These are phyloP conservation scores for Mollisia scopiformis DNA, from an alignment of 2,329 filamentous ascomycete genomes.

Conservation along the genomic window DNA sequence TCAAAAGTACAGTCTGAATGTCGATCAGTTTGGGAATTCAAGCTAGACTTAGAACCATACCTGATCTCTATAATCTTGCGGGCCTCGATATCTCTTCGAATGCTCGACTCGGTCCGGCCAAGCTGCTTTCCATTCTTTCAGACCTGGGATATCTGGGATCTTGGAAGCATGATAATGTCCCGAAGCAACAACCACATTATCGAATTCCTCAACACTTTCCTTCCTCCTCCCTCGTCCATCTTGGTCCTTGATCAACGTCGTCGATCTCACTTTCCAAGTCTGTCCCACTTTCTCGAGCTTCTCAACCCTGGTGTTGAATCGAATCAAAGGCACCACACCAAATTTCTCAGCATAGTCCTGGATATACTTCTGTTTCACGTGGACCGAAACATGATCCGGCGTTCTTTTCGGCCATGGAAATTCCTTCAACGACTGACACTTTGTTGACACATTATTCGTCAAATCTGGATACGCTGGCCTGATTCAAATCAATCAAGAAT, in stretches of 20 bases:
- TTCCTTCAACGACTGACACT: slow-evolving; percentile 28
- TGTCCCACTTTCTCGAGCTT: slow-evolving; percentile 22
- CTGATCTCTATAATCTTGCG: slow-evolving; percentile 59
- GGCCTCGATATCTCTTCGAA: slow-evolving; percentile 72
- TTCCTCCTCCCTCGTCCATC: not conserved
- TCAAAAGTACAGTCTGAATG: slow-evolving; percentile 51
- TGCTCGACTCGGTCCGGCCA: slow-evolving; percentile 61
- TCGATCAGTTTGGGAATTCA: slow-evolving; percentile 1
- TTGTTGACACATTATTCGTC: slow-evolving; percentile 32
- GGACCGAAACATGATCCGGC: slow-evolving; percentile 28
- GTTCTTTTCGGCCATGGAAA: slow-evolving; percentile 30
- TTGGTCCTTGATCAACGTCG: slow-evolving; percentile 6
- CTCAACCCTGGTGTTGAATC: slow-evolving; percentile 30
- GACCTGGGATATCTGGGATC: slow-evolving; percentile 61
- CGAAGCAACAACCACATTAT: slow-evolving; percentile 66
- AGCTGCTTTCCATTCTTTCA: slow-evolving; percentile 56
- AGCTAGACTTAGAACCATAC: not conserved
- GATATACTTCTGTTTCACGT: slow-evolving; percentile 28
- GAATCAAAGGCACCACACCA: slow-evolving; percentile 21
- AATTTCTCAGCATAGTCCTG: slow-evolving; percentile 23
- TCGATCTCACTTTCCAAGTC: slow-evolving; percentile 27
- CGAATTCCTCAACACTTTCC: slow-evolving; percentile 45
- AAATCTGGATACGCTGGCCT: slow-evolving; percentile 31
- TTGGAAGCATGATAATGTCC: slow-evolving; percentile 69
- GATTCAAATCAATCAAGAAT: not conserved